These are phyloP conservation scores for Lachancea lanzarotensis DNA, from an alignment of 805 yeast species.

Conservation along the genomic window DNA sequence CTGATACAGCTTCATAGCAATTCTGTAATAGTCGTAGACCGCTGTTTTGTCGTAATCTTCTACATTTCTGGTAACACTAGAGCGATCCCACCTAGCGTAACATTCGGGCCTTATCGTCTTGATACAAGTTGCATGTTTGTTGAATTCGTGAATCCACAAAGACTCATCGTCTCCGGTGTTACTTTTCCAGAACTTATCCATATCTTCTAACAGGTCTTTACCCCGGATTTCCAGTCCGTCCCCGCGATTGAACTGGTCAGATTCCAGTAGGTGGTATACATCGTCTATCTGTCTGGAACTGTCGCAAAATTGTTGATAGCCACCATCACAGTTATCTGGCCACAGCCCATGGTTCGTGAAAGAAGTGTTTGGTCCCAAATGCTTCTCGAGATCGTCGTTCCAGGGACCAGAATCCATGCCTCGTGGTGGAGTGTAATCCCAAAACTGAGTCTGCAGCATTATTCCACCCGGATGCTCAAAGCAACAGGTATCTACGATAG, in stretches of 20 bases:
- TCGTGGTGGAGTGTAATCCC: conserved; percentile 73
- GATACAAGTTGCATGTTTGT: conserved; percentile 92
- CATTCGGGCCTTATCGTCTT: conserved; percentile 70
- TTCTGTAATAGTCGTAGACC: conserved; percentile 65
- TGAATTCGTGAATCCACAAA: conserved; percentile 87
- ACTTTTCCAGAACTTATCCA: conserved; percentile 68
- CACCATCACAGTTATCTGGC: conserved; percentile 86
- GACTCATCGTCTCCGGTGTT: conserved; percentile 58
- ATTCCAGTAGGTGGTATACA: conserved; percentile 40
- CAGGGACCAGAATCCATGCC: conserved; percentile 14
- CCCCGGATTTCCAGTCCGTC: conserved; percentile 36
- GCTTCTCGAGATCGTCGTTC: conserved; percentile 20
- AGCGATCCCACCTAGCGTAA: conserved; percentile 39
- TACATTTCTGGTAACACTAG: conserved; percentile 2
- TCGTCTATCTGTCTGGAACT: conserved; percentile 46
- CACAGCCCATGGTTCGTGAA: conserved; percentile 84
- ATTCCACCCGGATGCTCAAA: conserved; percentile 84
- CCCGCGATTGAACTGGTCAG: conserved; percentile 20
- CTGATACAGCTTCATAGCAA: conserved; percentile 51
- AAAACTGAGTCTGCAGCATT: conserved; percentile 79
- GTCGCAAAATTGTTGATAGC: conserved; percentile 75
- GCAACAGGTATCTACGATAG: conserved; percentile 63
- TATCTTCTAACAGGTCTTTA: conserved; percentile 45
- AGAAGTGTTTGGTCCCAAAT: conserved; percentile 57
- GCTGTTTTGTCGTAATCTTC: conserved; percentile 24